Conservation (phyloP, 2,329 filamentous ascomycete genomes). For the Aspergillus pseudonomiae region DNA sequence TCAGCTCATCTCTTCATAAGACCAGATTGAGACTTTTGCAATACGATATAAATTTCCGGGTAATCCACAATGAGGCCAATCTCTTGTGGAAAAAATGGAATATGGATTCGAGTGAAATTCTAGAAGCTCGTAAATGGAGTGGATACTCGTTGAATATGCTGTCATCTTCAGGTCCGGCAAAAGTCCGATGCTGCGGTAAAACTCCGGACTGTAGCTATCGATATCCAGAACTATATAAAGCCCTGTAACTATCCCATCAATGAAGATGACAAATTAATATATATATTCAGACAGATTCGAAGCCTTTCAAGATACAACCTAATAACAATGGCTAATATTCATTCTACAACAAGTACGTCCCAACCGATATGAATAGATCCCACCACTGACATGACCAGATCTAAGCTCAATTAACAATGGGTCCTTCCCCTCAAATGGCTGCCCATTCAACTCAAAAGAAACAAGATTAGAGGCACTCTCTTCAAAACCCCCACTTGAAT, state of each 20-base stretch:
- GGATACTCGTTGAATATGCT: background rate
- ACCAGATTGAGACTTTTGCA: background rate
- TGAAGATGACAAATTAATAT: background rate
- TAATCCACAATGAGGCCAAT: background rate
- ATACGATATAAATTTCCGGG: background rate
- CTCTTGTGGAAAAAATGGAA: background rate
- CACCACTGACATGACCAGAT: background rate
- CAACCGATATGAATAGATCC: slow-evolving; percentile 2
- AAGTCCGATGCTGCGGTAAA: background rate
- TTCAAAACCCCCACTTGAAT: slow-evolving; percentile 48
- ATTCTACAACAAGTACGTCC: slow-evolving; percentile 6
- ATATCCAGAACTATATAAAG: background rate
- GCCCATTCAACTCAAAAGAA: background rate
- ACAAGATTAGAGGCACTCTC: background rate
- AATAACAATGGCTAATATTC: slow-evolving; percentile 7
- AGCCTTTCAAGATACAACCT: background rate
- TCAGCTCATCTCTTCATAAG: background rate
- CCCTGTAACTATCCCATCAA: background rate
- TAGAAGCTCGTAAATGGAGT: background rate
- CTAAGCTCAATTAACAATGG: background rate
- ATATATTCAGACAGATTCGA: slow-evolving; percentile 30
- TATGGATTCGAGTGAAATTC: background rate
- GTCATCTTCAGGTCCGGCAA: background rate
- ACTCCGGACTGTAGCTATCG: background rate
- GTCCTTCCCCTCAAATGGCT: background rate